phyloP scores from a whole-genome alignment of 495 filamentous ascomycete species.

The Aspergillus panamensis region DNA sequence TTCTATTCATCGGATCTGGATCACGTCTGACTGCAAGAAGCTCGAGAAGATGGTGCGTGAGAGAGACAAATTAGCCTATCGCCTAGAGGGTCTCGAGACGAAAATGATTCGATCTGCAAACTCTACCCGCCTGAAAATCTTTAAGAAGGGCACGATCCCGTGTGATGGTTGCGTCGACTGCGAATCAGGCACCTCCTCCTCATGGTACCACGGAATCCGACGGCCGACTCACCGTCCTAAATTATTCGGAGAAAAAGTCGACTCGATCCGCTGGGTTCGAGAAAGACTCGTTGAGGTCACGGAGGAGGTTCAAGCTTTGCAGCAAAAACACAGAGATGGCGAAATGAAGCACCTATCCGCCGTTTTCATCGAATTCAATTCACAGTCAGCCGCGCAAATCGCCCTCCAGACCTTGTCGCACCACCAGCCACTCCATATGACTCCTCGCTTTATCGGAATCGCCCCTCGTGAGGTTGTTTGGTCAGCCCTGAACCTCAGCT shows the following conservation, averaged over 20 bases:
- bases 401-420: conserved; percentile 79
- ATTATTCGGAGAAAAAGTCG: conserved; percentile 64
- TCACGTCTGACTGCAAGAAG: conserved; percentile 53
- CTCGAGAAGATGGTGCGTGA: conserved; percentile 56
- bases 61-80: conserved; percentile 55
- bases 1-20: conserved; percentile 58
- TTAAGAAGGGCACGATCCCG: conserved; percentile 28
- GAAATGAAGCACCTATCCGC: conserved; percentile 54
- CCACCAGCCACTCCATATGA: conserved; percentile 82
- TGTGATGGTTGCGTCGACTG: conserved; percentile 32
- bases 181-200: conserved; percentile 43
- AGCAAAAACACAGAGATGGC: conserved; percentile 50
- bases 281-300: conserved; percentile 64
- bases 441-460: conserved; percentile 75
- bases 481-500: conserved; percentile 73
- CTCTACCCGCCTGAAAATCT: conserved; percentile 43
- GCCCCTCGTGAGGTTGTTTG: conserved; percentile 78
- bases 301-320: conserved; percentile 62
- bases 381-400: conserved; percentile 73
- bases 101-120: conserved; percentile 61
- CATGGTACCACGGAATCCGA: conserved; percentile 45
- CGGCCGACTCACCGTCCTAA: conserved; percentile 54
- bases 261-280: conserved; percentile 85
- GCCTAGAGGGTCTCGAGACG: conserved; percentile 64
- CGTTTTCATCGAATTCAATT: conserved; percentile 83